Evolutionary conservation across 2,329 filamentous ascomycete genomes (phyloP).

Genomic region (Periconia sp.): DNA sequence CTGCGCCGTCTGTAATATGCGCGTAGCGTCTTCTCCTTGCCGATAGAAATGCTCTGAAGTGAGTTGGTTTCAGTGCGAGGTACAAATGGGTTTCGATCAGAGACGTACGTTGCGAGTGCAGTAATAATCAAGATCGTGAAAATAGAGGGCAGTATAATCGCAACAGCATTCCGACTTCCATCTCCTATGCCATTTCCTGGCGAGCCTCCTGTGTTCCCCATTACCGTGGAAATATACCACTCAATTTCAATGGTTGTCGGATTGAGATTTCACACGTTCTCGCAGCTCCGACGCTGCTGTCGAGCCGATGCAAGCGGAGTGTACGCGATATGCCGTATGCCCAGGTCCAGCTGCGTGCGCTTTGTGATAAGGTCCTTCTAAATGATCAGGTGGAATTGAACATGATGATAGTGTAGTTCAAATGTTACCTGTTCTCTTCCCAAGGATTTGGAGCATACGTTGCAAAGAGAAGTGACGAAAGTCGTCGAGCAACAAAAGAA

Average conservation of each 20-base stretch:
- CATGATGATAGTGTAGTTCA: too few relatives aligned
- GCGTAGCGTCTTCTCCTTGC: constrained; percentile 15
- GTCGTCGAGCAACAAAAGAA: neutral
- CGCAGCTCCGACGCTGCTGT: neutral
- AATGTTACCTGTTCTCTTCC: too few relatives aligned
- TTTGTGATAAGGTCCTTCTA: too few relatives aligned
- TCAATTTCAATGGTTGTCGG: too few relatives aligned
- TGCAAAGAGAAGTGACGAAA: neutral
- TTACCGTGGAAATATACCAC: neutral
- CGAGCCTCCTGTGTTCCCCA: neutral
- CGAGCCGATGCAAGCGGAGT: neutral
- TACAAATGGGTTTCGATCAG: neutral
- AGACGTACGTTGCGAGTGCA: constrained; percentile 30
- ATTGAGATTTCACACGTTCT: neutral
- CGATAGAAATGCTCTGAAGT: constrained; percentile 24
- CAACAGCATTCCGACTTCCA: constrained; percentile 26
- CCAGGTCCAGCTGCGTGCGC: too few relatives aligned
- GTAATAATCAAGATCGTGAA: constrained; percentile 24
- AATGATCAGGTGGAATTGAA: too few relatives aligned
- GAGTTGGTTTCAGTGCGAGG: neutral
- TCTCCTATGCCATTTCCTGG: constrained; percentile 3
- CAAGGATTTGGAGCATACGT: too few relatives aligned
- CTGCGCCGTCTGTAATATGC: constrained; percentile 18
- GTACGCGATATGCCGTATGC: too few relatives aligned
- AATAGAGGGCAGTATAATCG: constrained; percentile 34